Base-by-base conservation (phyloP, 2,329 filamentous ascomycete genomes). In the Monilinia aucupariae region DNA sequence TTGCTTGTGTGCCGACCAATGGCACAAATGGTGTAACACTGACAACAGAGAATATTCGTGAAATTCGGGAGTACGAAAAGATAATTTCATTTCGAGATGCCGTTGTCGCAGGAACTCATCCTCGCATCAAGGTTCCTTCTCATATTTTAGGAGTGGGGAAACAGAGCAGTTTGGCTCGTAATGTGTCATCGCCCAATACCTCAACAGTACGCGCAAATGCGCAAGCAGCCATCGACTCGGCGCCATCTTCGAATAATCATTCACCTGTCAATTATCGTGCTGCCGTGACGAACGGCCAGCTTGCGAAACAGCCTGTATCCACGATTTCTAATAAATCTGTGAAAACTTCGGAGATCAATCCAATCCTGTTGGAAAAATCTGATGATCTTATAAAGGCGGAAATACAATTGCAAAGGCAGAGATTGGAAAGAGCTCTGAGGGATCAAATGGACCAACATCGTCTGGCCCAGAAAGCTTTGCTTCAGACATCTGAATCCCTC, bases 351-450 rank as follows among this genome's bases (percentile, higher is more conserved):
- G 86, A 88, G 75, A 89, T 94, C 77, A 85, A 96, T 75, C 90
- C 91, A 56, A 86, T 96, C 65, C 81, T 96, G 69, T 81, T 96
- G 75, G 88, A 90, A 73, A 96, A 96, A 76, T 92, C 92, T 69
- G 89, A 91, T 73, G 86, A 90, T 73, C 80, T 96, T 69, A 85
- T 94, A 73, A 89, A 86, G 77, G 91, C 91, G 72, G 91, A 96
- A 76, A 79, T 91, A 65, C 85, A 89, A 73, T 77, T 93, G 67
- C 90, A 91, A 76, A 86, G 93, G 66, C 86, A 92, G 76, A 85
- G 89, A 67, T 79, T 97, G 71, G 94, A 97, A 76, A 85, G 87
- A 68, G 78, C 81, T 43, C 76, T 97, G 70, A 87, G 85, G 75
- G 89, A 96, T 60, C 89, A 96, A 75, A 77, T 89, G 69, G 89